Percentiles rank a stretch among this genome's conserved stretches.
phyloP scores from a whole-genome alignment of 164 flowering plant genomes.

The Aristolochia contorta region DNA sequence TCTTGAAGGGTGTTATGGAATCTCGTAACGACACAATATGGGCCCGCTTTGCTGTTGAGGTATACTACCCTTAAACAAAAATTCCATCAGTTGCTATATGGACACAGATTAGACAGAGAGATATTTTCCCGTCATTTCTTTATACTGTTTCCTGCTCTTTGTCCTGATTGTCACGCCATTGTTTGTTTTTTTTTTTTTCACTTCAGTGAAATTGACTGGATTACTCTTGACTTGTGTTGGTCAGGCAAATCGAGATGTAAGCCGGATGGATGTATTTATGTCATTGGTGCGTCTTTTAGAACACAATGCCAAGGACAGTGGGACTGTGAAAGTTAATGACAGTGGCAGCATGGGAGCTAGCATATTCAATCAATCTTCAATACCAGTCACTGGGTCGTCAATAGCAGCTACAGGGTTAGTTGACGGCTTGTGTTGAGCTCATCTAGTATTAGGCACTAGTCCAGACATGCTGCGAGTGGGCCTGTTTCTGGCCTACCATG shows the following conservation, averaged over 20 bases:
- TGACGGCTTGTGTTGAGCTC: background rate
- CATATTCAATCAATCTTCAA: constrained; percentile 3
- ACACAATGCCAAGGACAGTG: constrained; percentile 38
- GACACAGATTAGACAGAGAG: background rate
- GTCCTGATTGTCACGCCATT: background rate
- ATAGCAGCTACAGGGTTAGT: constrained; percentile 6
- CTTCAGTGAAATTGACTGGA: background rate
- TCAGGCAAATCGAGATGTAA: constrained; percentile 87
- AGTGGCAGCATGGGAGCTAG: background rate
- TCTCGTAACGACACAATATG: constrained; percentile 61
- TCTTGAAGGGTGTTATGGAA: constrained; percentile 84
- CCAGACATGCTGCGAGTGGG: constrained; percentile 11
- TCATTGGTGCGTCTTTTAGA: constrained; percentile 77
- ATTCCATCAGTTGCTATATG: background rate
- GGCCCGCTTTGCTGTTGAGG: constrained; percentile 91
- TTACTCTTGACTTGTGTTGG: background rate
- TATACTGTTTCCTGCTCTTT: no score
- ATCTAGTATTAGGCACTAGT: background rate
- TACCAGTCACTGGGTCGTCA: constrained; percentile 6
- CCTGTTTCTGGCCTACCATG: constrained; percentile 4
- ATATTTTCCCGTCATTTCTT: background rate
- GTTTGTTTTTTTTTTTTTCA: background rate
- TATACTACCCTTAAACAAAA: constrained; percentile 11
- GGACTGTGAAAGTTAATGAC: background rate
- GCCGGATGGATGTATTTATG: constrained; percentile 88